Conservation (phyloP, 163 green algal species). For the Trebouxiophyceae sp. region DNA sequence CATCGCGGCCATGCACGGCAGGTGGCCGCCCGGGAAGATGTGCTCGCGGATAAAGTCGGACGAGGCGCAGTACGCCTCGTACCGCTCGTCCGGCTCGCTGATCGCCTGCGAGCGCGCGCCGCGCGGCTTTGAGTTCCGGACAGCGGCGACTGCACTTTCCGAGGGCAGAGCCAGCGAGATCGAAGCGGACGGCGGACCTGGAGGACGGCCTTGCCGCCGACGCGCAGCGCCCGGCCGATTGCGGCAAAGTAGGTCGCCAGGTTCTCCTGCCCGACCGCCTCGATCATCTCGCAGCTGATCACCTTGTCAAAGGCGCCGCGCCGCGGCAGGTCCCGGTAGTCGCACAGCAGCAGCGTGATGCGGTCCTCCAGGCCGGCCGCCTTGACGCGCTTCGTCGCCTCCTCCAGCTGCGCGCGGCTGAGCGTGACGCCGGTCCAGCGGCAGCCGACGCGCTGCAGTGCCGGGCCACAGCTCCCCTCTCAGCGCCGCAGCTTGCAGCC, state of each 20-base stretch:
- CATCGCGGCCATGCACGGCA: constrained; percentile 55
- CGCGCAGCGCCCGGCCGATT: constrained; percentile 67
- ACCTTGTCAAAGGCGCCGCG: constrained; percentile 64
- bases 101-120: no score
- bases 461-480: no score
- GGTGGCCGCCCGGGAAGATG: constrained; percentile 90
- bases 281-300: constrained; percentile 92
- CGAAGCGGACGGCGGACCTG: no score
- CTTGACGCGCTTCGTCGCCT: constrained; percentile 70
- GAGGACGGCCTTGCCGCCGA: constrained; percentile 64
- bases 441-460: constrained; percentile 16
- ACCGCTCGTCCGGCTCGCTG: constrained; percentile 66
- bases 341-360: constrained; percentile 78
- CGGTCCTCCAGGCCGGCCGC: constrained; percentile 64
- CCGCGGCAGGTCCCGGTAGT: constrained; percentile 54
- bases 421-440: constrained; percentile 74
- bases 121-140: no score
- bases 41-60: constrained; percentile 97
- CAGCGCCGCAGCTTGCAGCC: no score
- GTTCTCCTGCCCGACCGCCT: constrained; percentile 92
- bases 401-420: constrained; percentile 84
- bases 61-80: constrained; percentile 80
- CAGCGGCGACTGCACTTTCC: no score
- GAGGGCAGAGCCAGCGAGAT: no score
- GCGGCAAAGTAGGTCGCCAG: constrained; percentile 72